Evolutionary conservation across 805 yeast species (phyloP), one percentile per base, ranked within the genome.

Genomic region (Myxozyma lipomycoides): DNA sequence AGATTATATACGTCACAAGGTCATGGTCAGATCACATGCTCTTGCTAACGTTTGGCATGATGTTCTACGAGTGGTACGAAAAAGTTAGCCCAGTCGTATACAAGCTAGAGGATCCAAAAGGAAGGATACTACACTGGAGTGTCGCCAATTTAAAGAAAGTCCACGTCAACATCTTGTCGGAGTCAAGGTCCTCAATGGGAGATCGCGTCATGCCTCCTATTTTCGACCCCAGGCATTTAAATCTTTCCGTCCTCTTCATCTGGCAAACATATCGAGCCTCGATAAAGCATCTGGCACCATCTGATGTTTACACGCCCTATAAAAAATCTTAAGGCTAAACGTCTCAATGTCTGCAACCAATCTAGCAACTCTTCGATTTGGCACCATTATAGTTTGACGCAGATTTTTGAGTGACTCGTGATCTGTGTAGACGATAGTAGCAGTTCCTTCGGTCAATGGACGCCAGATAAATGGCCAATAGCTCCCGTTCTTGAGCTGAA

Each of bases 321-420:
- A 28, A 10, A 28, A 28, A 28, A 28, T 28, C 15, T 10, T 28
- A 15, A 15, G 34, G 15, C 15, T 28, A 15, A 28, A 28, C 12
- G 34, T 28, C 15, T 28, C 34, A 10, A 28, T 28, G 15, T 28
- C 34, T 28, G 34, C 10, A 10, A 28, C 15, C 10, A 28, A 28
- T 15, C 34, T 10, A 28, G 12, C 15, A 28, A 28, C 34, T 28
- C 34, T 10, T 10, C 34, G 34, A 15, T 28, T 28, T 10, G 34
- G 34, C 15, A 10, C 34, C 15, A 10, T 28, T 28, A 15, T 28
- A 10, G 34, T 10, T 10, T 15, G 10, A 10, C 34, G 10, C 34
- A 28, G 15, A 15, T 28, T 10, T 74, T 21, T 76, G 10, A 28
- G 15, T 10, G 12, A 10, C 15, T 28, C 34, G 15, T 28, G 42